These are phyloP conservation scores for Mycena metata DNA, from an alignment of 768 basidiomycete genomes.

Conservation along the genomic window DNA sequence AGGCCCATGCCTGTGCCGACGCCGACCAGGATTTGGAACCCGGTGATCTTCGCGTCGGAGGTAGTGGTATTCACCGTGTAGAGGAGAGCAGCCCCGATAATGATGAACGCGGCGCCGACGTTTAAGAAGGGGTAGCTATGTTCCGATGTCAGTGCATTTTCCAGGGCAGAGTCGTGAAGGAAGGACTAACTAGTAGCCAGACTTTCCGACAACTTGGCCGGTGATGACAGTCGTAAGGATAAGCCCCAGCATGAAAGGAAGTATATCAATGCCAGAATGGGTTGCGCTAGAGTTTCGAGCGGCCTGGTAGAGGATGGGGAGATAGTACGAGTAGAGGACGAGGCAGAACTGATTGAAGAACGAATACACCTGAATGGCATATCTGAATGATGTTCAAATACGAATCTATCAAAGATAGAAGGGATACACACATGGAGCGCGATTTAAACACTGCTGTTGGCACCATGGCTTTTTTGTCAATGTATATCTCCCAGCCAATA, in stretches of 20 bases:
- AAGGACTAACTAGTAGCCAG: constrained; percentile 3
- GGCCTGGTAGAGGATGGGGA: constrained; percentile 16
- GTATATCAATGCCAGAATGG: constrained; percentile 17
- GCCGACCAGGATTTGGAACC: neutral
- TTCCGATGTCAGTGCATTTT: no score
- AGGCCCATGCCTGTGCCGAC: neutral
- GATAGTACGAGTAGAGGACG: neutral
- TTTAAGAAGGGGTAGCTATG: neutral
- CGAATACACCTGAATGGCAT: neutral
- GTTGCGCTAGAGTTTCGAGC: constrained; percentile 5
- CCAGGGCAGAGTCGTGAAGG: no score
- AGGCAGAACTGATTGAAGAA: neutral
- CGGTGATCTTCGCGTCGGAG: neutral
- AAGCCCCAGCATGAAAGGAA: constrained; percentile 20
- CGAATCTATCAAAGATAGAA: neutral
- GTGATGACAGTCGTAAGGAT: constrained; percentile 1
- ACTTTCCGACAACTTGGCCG: constrained; percentile 17
- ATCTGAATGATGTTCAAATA: neutral
- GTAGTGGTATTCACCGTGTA: neutral
- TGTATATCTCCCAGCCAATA: constrained; percentile 20
- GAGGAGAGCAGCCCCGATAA: neutral
- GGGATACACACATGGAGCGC: neutral
- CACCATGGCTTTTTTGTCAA: constrained; percentile 18
- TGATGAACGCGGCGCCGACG: neutral
- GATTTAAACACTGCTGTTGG: constrained; percentile 16